Conservation (phyloP, 306 rosid genomes). For the Casuarina equisetifolia region DNA sequence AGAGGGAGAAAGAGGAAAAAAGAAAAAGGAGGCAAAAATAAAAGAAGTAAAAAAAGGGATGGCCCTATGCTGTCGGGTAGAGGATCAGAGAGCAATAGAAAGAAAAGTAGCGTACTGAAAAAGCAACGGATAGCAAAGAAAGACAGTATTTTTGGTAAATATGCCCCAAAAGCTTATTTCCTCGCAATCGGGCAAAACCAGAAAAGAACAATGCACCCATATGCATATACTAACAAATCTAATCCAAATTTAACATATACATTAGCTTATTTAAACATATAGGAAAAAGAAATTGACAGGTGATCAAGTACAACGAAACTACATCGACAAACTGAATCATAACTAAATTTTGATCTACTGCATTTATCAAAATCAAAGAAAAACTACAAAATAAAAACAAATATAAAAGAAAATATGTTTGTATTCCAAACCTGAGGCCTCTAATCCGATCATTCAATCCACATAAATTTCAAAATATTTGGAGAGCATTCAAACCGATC, state of each 20-base stretch:
- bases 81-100: conserved; percentile 30
- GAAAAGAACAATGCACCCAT: conserved; percentile 37
- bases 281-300: neutral
- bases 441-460: conserved; percentile 44
- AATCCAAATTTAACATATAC: conserved; percentile 24
- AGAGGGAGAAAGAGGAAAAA: neutral
- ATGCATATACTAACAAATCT: conserved; percentile 25
- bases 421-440: conserved; percentile 15
- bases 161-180: conserved; percentile 25
- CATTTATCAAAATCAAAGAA: neutral
- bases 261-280: conserved; percentile 20
- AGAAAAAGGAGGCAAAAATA: conserved; percentile 9
- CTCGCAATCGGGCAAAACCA: conserved; percentile 19
- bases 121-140: conserved; percentile 34
- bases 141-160: conserved; percentile 34
- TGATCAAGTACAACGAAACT: conserved; percentile 11
- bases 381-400: neutral
- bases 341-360: conserved; percentile 25
- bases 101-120: conserved; percentile 34
- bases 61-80: conserved; percentile 13
- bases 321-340: conserved; percentile 27
- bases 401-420: neutral
- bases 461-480: neutral
- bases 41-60: neutral
- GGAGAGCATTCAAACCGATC: conserved; percentile 8